Conservation (phyloP, 2,329 filamentous ascomycete species). For the Phyllosticta citrichinensis region DNA sequence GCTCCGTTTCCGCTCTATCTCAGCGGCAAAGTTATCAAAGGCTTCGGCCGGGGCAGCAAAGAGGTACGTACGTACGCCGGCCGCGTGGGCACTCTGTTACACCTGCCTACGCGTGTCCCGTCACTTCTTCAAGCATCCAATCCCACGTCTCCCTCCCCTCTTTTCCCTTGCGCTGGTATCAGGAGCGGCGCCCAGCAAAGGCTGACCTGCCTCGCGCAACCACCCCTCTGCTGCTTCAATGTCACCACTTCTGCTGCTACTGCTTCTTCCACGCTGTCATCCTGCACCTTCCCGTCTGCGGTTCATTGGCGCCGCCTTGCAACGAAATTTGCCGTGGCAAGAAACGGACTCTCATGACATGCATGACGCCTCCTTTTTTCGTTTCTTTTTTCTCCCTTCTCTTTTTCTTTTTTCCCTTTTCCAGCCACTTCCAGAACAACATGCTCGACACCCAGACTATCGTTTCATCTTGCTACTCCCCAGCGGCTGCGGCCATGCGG, state of each 20-base stretch:
- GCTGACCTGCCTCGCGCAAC: background rate
- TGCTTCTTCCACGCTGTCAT: background rate
- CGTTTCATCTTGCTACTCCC: background rate
- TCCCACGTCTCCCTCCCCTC: background rate
- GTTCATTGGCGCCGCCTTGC: background rate
- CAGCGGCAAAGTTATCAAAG: slow-evolving; percentile 79
- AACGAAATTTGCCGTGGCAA: background rate
- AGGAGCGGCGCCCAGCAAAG: background rate
- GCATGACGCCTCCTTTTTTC: background rate
- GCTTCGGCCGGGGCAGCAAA: slow-evolving; percentile 88
- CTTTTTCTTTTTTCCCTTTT: background rate
- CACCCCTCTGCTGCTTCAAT: background rate
- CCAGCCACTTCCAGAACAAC: background rate
- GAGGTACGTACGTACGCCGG: slow-evolving; percentile 47
- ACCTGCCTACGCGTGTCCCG: background rate
- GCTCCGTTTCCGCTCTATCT: slow-evolving; percentile 74
- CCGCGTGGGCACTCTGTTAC: background rate
- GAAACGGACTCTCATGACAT: background rate
- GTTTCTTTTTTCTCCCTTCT: background rate
- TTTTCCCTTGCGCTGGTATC: background rate
- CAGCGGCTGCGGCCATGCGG: background rate
- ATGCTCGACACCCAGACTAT: background rate
- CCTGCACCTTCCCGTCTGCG: background rate
- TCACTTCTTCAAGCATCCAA: background rate
- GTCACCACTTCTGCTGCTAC: background rate